Base-by-base conservation (phyloP, 306 rosid genomes). In the Glycine latifolia region DNA sequence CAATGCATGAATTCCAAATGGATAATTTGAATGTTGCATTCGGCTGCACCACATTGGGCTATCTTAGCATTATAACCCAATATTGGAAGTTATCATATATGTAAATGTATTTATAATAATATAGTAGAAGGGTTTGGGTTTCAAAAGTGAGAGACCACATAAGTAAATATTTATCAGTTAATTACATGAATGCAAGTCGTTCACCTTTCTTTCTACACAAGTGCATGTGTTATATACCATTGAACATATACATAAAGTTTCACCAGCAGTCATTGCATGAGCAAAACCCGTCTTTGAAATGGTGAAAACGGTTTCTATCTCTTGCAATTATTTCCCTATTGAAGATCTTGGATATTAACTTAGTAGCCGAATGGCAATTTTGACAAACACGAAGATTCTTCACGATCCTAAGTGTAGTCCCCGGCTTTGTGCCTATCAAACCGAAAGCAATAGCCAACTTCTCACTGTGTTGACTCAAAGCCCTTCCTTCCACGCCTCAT, bases 371-470 rank as follows among this genome's bases (percentile, higher is more conserved):
- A 81, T 95, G 95, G 33, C 99, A 95, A 79, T 95, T 93, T 61
- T 87, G 75, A 70, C 97, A 95, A 3, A 93, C 99, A 60, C 95
- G 95, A 79, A 95, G 97, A 81, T 95, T 95, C 89, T 91, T 95
- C 26, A 90, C 89, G 7, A 95, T 90, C 71, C 91, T 85, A 77
- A 92, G 91, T 1, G 90, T 87, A 61, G 94, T 84, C 58, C 95
- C 94, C 9, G 95, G 91, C 69, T 90, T 91, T 73, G 99, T 89
- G 82, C 90, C 91, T 67, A 89, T 91, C 88, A 95, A 87, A 75
- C 97, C 94, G 43, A 90, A 93, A 66, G 97, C 95, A 76, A 93
- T 90, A 82, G 95, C 99, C 76, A 93, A 44, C 78, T 91, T 91
- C 86, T 95, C 97, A 81, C 97, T 91, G 75, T 95, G 97, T 68